Base-by-base conservation (phyloP, 805 yeast genomes). In the Metschnikowia picachoensis region DNA sequence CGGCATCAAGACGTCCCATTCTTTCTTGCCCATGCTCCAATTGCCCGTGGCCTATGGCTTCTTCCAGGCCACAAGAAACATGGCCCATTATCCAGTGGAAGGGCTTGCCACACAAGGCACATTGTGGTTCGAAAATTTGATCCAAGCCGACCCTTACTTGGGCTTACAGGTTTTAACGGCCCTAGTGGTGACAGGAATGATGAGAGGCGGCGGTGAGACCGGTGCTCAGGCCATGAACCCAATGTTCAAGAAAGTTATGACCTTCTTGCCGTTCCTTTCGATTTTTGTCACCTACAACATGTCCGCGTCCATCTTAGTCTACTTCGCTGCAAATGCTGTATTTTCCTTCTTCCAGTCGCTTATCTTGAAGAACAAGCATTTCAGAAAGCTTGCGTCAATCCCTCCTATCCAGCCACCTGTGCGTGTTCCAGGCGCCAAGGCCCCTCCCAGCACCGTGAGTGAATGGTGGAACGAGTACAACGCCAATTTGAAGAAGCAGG, bases 111-210 rank as follows among this genome's bases (percentile, higher is more conserved):
- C 73, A 37, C 87, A 87, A 64, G 99, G 99, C 57, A 64, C 74
- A 25, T 74, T 78, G 6, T 94, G 99, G 99, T 92, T 94, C 64
- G 67, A 71, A 20, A 85, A 91, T 65, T 76, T 94, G 57, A 73
- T 87, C 15, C 83, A 79, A 30, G 82, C 95, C 2, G 99, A 94
- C 64, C 97, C 98, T 3, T 94, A 87, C 67, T 70, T 87, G 46
- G 97, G 96, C 4, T 73, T 92, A 51, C 98, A 91, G 61, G 66
- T 85, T 37, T 67, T 89, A 36, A 82, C 98, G 13, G 96, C 97
- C 10, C 76, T 80, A 25, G 75, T 85, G 25, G 86, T 90, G 49
- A 78, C 87, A 44, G 74, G 80, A 1, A 84, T 92, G 57, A 82
- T 92, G 65, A 80, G 82, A 62, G 69, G 82, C 37, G 98, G 97